A percentile compares a stretch with the other conserved stretches of the same genome.
Evolutionary conservation across 1,284 basidiomycete genomes (phyloP).

Genomic region (Rhodotorula glutinis): DNA sequence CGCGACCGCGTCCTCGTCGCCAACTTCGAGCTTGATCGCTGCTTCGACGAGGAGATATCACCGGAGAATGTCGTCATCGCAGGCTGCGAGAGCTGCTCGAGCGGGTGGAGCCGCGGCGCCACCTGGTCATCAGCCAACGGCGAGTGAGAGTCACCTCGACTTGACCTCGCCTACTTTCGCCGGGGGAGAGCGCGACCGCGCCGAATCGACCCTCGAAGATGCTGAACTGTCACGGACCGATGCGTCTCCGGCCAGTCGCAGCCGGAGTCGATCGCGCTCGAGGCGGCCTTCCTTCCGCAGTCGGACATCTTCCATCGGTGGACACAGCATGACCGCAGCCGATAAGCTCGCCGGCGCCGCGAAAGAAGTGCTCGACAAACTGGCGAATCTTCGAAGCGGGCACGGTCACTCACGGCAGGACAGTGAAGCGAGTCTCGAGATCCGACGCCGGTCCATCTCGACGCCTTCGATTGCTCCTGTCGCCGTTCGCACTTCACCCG

Average conservation of each 20-base stretch:
- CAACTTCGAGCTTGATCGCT: neutral
- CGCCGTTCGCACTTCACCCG: neutral
- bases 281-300: neutral
- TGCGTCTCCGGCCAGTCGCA: neutral
- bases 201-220: too few relatives aligned
- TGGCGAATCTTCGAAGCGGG: neutral
- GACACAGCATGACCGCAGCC: conserved; percentile 3
- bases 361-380: conserved; percentile 16
- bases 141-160: conserved; percentile 16
- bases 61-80: conserved; percentile 1
- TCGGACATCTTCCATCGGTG: neutral
- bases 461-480: neutral
- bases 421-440: conserved; percentile 1
- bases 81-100: neutral
- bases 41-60: neutral
- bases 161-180: neutral
- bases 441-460: neutral
- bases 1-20: neutral
- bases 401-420: neutral
- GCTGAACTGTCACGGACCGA: too few relatives aligned
- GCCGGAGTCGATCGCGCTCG: neutral
- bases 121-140: conserved; percentile 7
- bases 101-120: too few relatives aligned
- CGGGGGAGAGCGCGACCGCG: too few relatives aligned
- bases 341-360: conserved; percentile 25